Evolutionary conservation across 352 stramenopile species (phyloP), one percentile per base, ranked within the genome.

Genomic region (Thraustotheca clavata): DNA sequence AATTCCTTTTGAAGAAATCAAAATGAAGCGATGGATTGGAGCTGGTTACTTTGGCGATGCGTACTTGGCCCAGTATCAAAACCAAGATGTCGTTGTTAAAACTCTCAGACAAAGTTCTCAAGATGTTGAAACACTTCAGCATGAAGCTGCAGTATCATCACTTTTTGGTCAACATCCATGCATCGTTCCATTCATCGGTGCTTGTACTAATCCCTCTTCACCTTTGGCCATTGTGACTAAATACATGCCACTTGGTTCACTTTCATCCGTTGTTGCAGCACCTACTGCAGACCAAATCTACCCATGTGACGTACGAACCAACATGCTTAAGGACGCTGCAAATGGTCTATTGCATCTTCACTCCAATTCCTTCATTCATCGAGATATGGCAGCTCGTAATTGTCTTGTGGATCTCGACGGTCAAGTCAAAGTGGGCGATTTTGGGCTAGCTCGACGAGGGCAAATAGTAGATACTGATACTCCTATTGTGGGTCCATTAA

Each of bases 351-450:
- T 74, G 1, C 86, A 88, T 59, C 83, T 89, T 27, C 80, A 89
- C 48, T 67, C 83, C 38, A 78, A 73, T 2, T 71, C 76, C 27
- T 77, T 88, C 49, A 55, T 89, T 2, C 80, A 89, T 60, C 71
- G 80, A 4, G 80, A 89, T 35, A 84, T 89, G 36, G 78, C 79
- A 12, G 78, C 80, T 16, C 71, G 80, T 1, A 89, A 89, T 49
- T 89, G 78, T 48, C 71, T 89, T 24, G 72, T 89, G 3, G 79
- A 87, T 29, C 67, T 59, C 0, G 52, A 86, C 34, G 83, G 84
- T 34, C 80, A 76, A 35, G 79, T 90, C 48, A 90, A 88, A 69
- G 79, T 90, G 26, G 77, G 74, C 36, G 80, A 89, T 67, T 89
- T 89, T 67, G 80, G 80, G 0, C 68, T 89, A 18, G 83, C 80